Conservation (phyloP, 805 yeast species). For the Sugiyamaella qingdaonensis region DNA sequence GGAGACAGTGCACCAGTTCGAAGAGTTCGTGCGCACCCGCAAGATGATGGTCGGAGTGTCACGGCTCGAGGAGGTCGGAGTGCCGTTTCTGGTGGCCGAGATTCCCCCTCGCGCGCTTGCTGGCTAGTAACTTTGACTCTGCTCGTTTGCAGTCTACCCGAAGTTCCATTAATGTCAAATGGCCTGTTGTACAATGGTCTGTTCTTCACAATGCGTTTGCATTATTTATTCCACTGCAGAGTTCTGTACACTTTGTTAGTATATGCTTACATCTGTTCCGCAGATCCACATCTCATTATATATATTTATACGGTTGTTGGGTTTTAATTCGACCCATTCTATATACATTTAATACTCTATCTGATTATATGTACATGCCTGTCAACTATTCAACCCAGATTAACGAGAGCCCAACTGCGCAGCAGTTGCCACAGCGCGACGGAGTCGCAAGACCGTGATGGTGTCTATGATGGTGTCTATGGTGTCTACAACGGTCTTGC, state of each 20-base stretch:
- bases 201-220: not conserved
- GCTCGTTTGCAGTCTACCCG: not conserved
- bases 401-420: no score
- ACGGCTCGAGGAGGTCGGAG: slow-evolving; percentile 29
- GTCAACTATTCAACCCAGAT: no score
- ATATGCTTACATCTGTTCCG: not conserved
- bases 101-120: slow-evolving; percentile 24
- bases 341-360: no score
- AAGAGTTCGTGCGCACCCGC: slow-evolving; percentile 32
- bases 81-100: slow-evolving; percentile 38
- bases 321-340: not conserved
- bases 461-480: no score
- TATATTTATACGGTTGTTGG: not conserved
- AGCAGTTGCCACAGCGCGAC: no score
- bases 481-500: no score
- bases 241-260: not conserved
- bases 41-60: slow-evolving; percentile 24
- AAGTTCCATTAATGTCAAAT: not conserved
- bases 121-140: not conserved
- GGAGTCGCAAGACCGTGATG: no score
- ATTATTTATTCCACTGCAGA: not conserved
- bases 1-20: slow-evolving; percentile 33
- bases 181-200: no score
- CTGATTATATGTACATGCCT: no score
- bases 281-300: no score